Base-by-base conservation (phyloP, 805 yeast genomes). In the Candida pini region DNA sequence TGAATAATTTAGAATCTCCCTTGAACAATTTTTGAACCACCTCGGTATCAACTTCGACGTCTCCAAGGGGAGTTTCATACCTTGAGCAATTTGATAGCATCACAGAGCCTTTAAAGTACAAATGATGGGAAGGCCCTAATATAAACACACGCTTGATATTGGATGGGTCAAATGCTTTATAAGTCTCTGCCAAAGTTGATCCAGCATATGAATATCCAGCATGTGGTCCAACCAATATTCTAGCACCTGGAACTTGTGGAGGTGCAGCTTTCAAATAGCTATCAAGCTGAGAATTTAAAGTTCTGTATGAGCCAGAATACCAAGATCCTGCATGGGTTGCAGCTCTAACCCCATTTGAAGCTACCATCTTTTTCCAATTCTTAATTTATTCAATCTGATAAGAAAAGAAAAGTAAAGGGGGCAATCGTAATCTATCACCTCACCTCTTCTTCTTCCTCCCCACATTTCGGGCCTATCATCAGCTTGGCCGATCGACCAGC, bases 311-410 rank as follows among this genome's bases (percentile, higher is more conserved):
- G 10, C 65, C 65, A 2, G 76, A 48, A 56, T 92, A 90, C 98
- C 98, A 90, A 2, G 88, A 58, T 2, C 97, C 97, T 3, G 96
- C 81, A 56, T 90, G 97, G 2, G 94, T 71, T 2, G 95, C 95
- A 3, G 78, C 73, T 43, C 63, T 46, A 3, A 49, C 31, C 12
- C n/a, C n/a, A n/a, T n/a, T n/a, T n/a, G n/a, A n/a, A n/a, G n/a
- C n/a, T n/a, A n/a, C n/a, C n/a, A n/a, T n/a, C n/a, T n/a, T n/a
- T n/a, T n/a, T n/a, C n/a, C n/a, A n/a, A n/a, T n/a, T n/a, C n/a
- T n/a, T n/a, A n/a, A n/a, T n/a, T n/a, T n/a, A n/a, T n/a, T n/a
- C n/a, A n/a, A n/a, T n/a, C n/a, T n/a, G n/a, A n/a, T n/a, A n/a
- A n/a, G n/a, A n/a, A n/a, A n/a, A n/a, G n/a, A n/a, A n/a, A n/a